These are phyloP conservation scores for Phyllosticta citriasiana DNA, from an alignment of 2,329 filamentous ascomycete genomes.

Conservation along the genomic window DNA sequence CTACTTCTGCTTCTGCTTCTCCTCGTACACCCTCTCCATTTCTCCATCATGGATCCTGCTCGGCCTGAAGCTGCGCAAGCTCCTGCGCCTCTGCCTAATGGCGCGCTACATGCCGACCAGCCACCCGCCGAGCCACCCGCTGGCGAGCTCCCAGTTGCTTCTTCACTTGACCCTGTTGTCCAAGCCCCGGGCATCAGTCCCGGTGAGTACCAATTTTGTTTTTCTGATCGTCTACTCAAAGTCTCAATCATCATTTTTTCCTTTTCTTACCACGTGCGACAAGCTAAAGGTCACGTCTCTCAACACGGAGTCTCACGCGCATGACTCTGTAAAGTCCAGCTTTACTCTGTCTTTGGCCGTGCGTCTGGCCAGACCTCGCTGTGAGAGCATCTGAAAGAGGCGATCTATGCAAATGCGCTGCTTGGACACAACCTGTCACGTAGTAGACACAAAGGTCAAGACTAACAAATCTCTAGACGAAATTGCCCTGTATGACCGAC, in stretches of 20 bases:
- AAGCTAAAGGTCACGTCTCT: no score
- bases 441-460: neutral
- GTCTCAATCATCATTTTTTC: neutral
- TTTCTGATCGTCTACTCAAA: neutral
- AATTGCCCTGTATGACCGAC: slow-evolving; percentile 92
- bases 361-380: no score
- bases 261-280: neutral
- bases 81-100: neutral
- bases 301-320: no score
- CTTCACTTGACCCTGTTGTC: slow-evolving; percentile 22
- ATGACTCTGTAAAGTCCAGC: no score
- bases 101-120: slow-evolving; percentile 15
- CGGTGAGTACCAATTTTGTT: slow-evolving; percentile 15
- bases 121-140: slow-evolving; percentile 23
- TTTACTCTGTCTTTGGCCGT: no score
- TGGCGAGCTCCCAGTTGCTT: slow-evolving; percentile 21
- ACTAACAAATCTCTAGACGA: slow-evolving; percentile 52
- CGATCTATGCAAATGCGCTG: neutral
- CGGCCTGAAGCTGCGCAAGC: neutral
- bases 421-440: neutral
- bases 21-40: no score
- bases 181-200: slow-evolving; percentile 33
- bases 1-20: neutral
- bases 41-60: neutral
- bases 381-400: neutral